These are phyloP conservation scores for Pythium myriotylum DNA, from an alignment of 352 stramenopile genomes.

Conservation along the genomic window DNA sequence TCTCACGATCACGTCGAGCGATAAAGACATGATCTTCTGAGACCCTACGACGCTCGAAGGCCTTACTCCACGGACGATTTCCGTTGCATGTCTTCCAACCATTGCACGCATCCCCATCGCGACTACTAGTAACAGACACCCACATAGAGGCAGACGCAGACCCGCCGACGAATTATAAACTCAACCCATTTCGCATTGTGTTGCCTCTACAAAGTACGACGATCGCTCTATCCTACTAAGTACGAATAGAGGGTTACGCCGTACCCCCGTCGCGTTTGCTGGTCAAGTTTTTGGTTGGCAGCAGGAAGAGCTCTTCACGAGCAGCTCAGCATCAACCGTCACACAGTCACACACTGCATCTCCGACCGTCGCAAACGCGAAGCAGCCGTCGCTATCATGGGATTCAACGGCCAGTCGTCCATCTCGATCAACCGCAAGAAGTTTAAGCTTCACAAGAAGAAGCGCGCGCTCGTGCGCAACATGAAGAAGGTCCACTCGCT, in stretches of 20 bases:
- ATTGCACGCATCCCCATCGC: neutral
- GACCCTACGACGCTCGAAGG: neutral
- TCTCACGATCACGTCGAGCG: conserved; percentile 46
- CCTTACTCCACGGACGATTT: neutral
- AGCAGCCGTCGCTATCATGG: conserved; percentile 18
- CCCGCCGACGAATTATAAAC: neutral
- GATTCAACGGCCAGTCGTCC: conserved; percentile 62
- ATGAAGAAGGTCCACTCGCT: conserved; percentile 76
- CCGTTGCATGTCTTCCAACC: neutral
- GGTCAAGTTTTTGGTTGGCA: conserved; percentile 33
- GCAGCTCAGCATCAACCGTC: neutral
- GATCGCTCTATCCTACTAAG: conserved; percentile 12
- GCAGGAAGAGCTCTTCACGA: conserved; percentile 20
- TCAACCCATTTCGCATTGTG: neutral
- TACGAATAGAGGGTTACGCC: conserved; percentile 14
- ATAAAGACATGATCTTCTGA: conserved; percentile 29
- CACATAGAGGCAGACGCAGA: conserved; percentile 14
- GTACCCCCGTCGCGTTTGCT: conserved; percentile 10
- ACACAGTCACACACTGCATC: conserved; percentile 7
- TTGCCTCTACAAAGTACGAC: neutral
- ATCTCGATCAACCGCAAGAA: conserved; percentile 88
- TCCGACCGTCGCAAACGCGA: neutral
- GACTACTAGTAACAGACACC: conserved; percentile 1
- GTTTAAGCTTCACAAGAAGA: conserved; percentile 86
- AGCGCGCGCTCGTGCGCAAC: conserved; percentile 73